Base-by-base conservation (phyloP, 768 basidiomycete genomes). In the Pulveroboletus ravenelii region DNA sequence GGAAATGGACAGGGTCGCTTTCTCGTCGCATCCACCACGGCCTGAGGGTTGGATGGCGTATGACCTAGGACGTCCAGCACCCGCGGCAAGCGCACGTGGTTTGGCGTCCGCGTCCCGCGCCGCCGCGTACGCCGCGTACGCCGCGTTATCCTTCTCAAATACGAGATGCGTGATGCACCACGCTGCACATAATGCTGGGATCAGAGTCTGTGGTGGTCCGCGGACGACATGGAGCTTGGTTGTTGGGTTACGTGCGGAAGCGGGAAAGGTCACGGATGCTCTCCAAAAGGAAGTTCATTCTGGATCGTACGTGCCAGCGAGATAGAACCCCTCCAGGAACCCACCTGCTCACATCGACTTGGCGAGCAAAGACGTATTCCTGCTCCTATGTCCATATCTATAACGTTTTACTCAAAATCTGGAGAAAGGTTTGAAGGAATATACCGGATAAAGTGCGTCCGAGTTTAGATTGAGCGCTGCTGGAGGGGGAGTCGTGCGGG, bases 211-310 rank as follows among this genome's bases (percentile, higher is more conserved):
- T n/a, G 48, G 49, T 51, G 53, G 53, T 57, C 55, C 65, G 56
- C 60, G 60, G 55, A 56, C 14, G 53, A 57, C 37, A 45, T 45
- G 62, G 53, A 56, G 32, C 49, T 51, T 63, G 47, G 50, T 49
- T 47, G 41, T 47, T 47, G 57, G 41, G 42, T 57, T 59, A 23
- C 51, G 47, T 6, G 31, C 43, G 44, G 37, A 50, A 50, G 23
- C 41, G 30, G 17, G 50, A 57, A 40, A 48, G 52, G 44, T 57
- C 18, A 48, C 34, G 47, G n/a, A 36, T 41, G 25, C 38, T 18
- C 57, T 56, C 46, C 39, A 60, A 57, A 60, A 49, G 46, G 48
- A 47, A 49, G 46, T 13, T 41, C 41, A 35, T 47, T 35, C 47
- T 48, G 48, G 41, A 10, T 41, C 35, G 54, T 51, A 40, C 41